A percentile compares a stretch with the other conserved stretches of the same genome.
phyloP scores from a whole-genome alignment of 2,329 filamentous ascomycete genomes.

The Whalleya microplaca region DNA sequence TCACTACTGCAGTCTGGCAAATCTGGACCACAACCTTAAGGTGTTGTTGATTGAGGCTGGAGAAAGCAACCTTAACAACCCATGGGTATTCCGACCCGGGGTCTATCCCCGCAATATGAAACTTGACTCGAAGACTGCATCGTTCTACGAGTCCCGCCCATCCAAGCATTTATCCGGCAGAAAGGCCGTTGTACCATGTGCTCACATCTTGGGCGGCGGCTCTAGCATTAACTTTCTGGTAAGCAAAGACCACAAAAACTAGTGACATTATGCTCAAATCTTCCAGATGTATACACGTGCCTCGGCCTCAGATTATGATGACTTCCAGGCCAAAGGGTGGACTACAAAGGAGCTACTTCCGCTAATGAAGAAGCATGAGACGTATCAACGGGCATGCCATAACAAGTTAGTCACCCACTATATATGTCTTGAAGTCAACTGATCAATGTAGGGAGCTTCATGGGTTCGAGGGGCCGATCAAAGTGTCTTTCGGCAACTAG shows the following conservation, averaged over 20 bases:
- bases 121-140: conserved; percentile 78
- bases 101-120: conserved; percentile 78
- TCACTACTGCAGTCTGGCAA: conserved; percentile 64
- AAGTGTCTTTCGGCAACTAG: conserved; percentile 81
- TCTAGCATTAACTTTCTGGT: conserved; percentile 81
- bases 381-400: conserved; percentile 69
- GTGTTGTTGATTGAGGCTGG: conserved; percentile 51
- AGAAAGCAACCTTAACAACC: conserved; percentile 68
- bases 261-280: conserved; percentile 14
- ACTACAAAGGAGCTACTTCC: conserved; percentile 74
- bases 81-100: conserved; percentile 75
- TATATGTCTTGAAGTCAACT: conserved; percentile 2
- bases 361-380: conserved; percentile 81
- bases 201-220: conserved; percentile 72
- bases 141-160: conserved; percentile 78
- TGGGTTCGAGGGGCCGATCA: conserved; percentile 79
- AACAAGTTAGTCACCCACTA: conserved; percentile 49
- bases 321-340: conserved; percentile 82
- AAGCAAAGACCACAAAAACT: conserved; percentile 3
- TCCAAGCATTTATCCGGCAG: conserved; percentile 73
- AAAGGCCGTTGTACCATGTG: conserved; percentile 74
- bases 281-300: conserved; percentile 72
- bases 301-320: conserved; percentile 74
- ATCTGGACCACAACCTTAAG: conserved; percentile 73
- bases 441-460: conserved; percentile 60